Base-by-base conservation (phyloP, 164 flowering plant genomes). In the Aristolochia californica region DNA sequence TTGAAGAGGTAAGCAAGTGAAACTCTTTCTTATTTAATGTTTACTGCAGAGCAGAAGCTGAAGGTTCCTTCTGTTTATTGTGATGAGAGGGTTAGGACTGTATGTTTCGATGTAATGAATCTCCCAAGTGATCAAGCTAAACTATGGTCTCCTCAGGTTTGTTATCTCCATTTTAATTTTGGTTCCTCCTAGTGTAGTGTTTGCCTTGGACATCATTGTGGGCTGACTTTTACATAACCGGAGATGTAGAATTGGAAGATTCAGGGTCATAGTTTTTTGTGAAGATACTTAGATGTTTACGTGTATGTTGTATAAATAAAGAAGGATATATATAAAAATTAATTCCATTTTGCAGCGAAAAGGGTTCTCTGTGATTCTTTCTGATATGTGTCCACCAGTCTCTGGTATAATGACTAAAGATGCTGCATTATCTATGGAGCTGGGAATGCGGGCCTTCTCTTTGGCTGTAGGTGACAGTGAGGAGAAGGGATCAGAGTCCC, bases 371-470 rank as follows among this genome's bases (percentile, higher is more conserved):
- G 96, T 93, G 23, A 71, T 93, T 65, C 81, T 93, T 12, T 93
- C 99, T 11, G 99, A 93, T 66, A 93, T 93, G 99, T 93, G 99
- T 60, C 96, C 96, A 34, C 62, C 59, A 15, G 94, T 93, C 62
- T 83, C 99, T 58, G 99, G 99, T 61, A 85, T 93, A 62, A 64
- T 86, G 55, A 76, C 78, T 17, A 85, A 66, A 68, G 99, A 93
- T 75, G 86, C 97, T 28, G 87, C 89, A 58, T 72, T 89, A 67
- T 89, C 96, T 8, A 59, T 70, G 38, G 91, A 89, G 64, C 68
- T 93, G 59, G 98, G 96, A 11, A 81, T 77, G 88, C 81, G 72
- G 61, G 97, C 99, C 20, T 72, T 93, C 63, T 76, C 78, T 65
- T 68, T 93, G 68, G 96, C 97, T 61, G 55, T 89, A 52, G 97